phyloP scores from a whole-genome alignment of 192 early-diverging fungal genomes.

The Entomortierella beljakovae region DNA sequence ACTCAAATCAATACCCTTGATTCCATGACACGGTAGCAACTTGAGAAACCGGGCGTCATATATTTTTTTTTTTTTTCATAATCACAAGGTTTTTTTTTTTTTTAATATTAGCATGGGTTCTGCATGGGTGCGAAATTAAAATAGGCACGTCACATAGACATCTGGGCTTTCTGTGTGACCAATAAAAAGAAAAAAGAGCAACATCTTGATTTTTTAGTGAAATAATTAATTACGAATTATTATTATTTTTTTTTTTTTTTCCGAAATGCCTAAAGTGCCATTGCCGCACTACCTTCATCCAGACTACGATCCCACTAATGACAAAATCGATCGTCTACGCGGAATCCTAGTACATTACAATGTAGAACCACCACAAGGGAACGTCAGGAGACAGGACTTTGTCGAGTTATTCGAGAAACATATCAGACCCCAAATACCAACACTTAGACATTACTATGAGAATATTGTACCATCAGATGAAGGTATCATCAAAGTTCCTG shows the following conservation, averaged over 20 bases:
- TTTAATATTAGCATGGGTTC: no score
- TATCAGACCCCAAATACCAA: conserved; percentile 19
- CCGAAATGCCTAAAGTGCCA: conserved; percentile 10
- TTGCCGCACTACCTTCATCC: conserved; percentile 40
- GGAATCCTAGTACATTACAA: conserved; percentile 36
- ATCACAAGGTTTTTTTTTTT: no score
- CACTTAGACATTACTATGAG: conserved; percentile 12
- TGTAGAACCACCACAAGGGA: conserved; percentile 28
- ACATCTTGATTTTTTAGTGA: no score
- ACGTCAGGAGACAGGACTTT: conserved; percentile 28
- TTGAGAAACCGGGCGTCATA: no score
- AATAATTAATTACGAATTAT: not conserved
- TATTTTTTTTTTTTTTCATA: no score
- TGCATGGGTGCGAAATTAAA: no score
- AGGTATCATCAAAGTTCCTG: conserved; percentile 20
- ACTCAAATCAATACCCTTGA: no score
- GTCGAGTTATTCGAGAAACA: conserved; percentile 35
- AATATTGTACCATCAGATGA: conserved; percentile 9
- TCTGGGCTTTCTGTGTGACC: no score
- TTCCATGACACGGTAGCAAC: no score
- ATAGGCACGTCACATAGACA: no score
- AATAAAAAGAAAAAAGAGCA: no score
- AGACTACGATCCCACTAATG: conserved; percentile 24
- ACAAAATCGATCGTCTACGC: conserved; percentile 35
- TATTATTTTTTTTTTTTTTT: conserved; percentile 1